Evolutionary conservation across 805 yeast species (phyloP).

Genomic region (Yamadazyma insecticola): DNA sequence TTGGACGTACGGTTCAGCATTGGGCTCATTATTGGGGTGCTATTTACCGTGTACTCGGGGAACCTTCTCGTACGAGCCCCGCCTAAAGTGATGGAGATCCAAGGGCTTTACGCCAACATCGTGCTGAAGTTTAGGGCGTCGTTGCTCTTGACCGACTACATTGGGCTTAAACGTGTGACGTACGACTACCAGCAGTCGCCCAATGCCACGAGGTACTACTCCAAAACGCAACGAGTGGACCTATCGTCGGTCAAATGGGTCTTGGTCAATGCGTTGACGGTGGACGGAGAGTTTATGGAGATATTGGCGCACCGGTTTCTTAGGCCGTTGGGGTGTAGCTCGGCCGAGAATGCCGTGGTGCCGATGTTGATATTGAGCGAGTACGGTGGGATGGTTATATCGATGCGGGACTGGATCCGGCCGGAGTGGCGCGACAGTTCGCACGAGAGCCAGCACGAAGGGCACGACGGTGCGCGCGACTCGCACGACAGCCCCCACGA

Average conservation of each 20-base stretch:
- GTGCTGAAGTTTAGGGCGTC: conserved; percentile 69
- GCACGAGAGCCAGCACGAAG: too few species aligned
- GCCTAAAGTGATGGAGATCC: conserved; percentile 63
- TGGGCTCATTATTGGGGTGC: conserved; percentile 77
- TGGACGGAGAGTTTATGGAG: conserved; percentile 90
- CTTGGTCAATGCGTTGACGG: conserved; percentile 78
- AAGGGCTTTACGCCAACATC: conserved; percentile 83
- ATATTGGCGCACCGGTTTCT: conserved; percentile 87
- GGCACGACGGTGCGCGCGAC: too few species aligned
- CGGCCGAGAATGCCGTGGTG: conserved; percentile 70
- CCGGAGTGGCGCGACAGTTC: too few species aligned
- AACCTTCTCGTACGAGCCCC: conserved; percentile 79
- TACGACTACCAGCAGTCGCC: conserved; percentile 92
- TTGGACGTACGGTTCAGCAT: conserved; percentile 53
- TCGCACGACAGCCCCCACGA: too few species aligned
- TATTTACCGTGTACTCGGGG: conserved; percentile 82
- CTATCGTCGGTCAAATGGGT: conserved; percentile 84
- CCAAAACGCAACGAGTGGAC: conserved; percentile 70
- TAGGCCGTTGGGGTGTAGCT: conserved; percentile 80
- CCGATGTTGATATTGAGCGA: conserved; percentile 88
- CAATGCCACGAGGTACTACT: conserved; percentile 72
- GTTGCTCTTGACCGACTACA: conserved; percentile 76
- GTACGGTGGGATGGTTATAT: conserved; percentile 93
- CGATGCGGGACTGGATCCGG: conserved; percentile 93
- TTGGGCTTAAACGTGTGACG: conserved; percentile 84